A percentile compares a stretch with the other conserved stretches of the same genome.
These are phyloP conservation scores for Massospora cicadina DNA, from an alignment of 371 early-diverging fungal species.

Conservation along the genomic window DNA sequence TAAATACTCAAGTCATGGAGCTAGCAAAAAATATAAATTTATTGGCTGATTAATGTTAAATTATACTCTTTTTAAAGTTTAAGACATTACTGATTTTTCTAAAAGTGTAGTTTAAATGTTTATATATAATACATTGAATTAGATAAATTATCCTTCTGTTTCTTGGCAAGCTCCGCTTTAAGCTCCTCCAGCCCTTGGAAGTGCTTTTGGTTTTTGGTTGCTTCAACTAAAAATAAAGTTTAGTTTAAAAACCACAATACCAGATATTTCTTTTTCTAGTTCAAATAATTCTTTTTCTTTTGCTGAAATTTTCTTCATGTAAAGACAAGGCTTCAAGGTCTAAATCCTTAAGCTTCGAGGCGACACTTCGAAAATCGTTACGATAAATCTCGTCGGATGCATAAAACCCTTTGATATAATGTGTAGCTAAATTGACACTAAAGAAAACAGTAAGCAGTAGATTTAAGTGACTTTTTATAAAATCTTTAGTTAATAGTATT, in stretches of 20 bases:
- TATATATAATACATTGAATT: neutral
- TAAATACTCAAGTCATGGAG: neutral
- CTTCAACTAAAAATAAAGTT: neutral
- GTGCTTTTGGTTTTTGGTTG: neutral
- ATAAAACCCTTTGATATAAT: neutral
- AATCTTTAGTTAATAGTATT: neutral
- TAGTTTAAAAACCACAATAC: neutral
- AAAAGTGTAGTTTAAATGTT: too few species aligned
- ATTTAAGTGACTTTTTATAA: neutral
- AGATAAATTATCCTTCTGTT: neutral
- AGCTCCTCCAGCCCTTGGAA: neutral
- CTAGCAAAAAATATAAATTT: neutral
- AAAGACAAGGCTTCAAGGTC: neutral
- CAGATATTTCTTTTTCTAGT: neutral
- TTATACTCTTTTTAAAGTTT: neutral
- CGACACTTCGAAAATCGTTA: neutral
- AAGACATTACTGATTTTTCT: too few species aligned
- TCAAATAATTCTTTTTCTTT: neutral
- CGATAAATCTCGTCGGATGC: neutral
- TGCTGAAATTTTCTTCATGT: neutral
- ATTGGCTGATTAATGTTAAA: neutral
- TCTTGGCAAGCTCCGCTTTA: neutral
- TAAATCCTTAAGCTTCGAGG: neutral
- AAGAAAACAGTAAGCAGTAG: neutral
- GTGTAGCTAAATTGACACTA: neutral